Percentiles rank a stretch among this genome's conserved stretches.
phyloP scores from a whole-genome alignment of 768 basidiomycete genomes.

The Auricularia cornea region DNA sequence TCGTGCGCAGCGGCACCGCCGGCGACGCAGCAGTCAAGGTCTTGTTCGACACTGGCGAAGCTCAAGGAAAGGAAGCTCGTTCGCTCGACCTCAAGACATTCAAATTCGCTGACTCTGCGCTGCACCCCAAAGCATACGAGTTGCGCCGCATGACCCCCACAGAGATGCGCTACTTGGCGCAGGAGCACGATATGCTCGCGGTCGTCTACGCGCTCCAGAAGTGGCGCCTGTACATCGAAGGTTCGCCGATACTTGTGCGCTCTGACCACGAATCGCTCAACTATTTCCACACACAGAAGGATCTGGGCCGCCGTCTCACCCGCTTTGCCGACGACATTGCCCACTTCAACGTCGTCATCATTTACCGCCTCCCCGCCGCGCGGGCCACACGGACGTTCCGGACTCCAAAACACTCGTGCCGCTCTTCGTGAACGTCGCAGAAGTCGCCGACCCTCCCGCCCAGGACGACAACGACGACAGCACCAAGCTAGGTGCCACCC shows the following conservation, averaged over 20 bases:
- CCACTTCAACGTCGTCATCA: conserved; percentile 9
- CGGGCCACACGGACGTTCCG: conserved; percentile 10
- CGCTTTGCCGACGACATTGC: conserved; percentile 16
- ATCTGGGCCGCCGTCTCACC: conserved; percentile 16
- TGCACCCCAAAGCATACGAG: not conserved
- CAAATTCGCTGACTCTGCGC: not conserved
- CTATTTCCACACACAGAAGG: conserved; percentile 9
- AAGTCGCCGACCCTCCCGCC: not conserved
- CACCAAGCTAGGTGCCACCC: not conserved
- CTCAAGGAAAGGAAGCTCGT: not conserved
- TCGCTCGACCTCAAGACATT: not conserved
- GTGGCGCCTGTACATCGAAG: conserved; percentile 14
- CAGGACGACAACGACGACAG: not conserved
- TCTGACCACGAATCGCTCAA: conserved; percentile 18
- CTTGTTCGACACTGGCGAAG: not conserved
- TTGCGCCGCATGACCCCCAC: not conserved
- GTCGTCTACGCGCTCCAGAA: conserved; percentile 7
- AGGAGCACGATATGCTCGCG: not conserved
- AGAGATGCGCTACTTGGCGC: not conserved
- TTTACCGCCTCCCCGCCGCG: conserved; percentile 10
- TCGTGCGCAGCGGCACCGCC: not conserved
- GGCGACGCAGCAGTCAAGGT: not conserved
- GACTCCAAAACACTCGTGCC: conserved; percentile 11
- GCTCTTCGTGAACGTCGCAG: conserved; percentile 8
- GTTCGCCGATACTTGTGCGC: conserved; percentile 15